Evolutionary conservation across 495 filamentous ascomycete species (phyloP).

Genomic region (Xylaria castorea): DNA sequence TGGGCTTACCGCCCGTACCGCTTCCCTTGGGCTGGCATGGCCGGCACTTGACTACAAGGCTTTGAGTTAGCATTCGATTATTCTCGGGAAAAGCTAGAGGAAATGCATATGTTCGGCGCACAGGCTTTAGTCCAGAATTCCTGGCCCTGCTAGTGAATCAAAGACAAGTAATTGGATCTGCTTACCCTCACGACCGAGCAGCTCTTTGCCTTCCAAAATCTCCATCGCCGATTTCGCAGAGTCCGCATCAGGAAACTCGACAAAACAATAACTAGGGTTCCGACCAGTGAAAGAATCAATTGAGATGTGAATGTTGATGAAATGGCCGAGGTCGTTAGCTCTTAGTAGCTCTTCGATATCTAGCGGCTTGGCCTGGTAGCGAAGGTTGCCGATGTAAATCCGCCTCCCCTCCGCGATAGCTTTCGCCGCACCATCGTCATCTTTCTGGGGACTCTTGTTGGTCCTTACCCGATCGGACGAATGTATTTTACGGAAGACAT

Average conservation of each 20-base stretch:
- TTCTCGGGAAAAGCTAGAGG: neutral
- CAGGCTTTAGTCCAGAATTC: neutral
- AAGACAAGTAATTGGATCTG: neutral
- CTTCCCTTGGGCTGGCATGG: slow-evolving; percentile 59
- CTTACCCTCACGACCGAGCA: slow-evolving; percentile 57
- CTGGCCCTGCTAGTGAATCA: neutral
- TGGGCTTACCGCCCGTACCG: slow-evolving; percentile 29
- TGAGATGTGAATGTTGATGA: slow-evolving; percentile 69
- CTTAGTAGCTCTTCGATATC: slow-evolving; percentile 66
- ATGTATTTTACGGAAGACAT: slow-evolving; percentile 13
- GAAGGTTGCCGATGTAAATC: slow-evolving; percentile 73
- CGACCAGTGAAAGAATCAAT: slow-evolving; percentile 70
- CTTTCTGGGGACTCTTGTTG: slow-evolving; percentile 28
- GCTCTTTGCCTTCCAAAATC: slow-evolving; percentile 57
- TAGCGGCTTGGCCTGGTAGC: slow-evolving; percentile 65
- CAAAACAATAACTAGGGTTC: slow-evolving; percentile 76
- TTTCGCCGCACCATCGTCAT: slow-evolving; percentile 37
- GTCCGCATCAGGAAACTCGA: slow-evolving; percentile 65
- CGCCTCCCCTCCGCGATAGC: slow-evolving; percentile 58
- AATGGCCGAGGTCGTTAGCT: slow-evolving; percentile 48
- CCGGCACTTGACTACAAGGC: slow-evolving; percentile 60
- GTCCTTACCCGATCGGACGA: slow-evolving; percentile 31
- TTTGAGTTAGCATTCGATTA: neutral
- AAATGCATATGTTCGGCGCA: neutral
- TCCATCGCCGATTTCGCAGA: slow-evolving; percentile 63